Evolutionary conservation across 1,284 basidiomycete genomes (phyloP), one percentile per base, ranked within the genome.

Genomic region (Heterobasidion occidentale): DNA sequence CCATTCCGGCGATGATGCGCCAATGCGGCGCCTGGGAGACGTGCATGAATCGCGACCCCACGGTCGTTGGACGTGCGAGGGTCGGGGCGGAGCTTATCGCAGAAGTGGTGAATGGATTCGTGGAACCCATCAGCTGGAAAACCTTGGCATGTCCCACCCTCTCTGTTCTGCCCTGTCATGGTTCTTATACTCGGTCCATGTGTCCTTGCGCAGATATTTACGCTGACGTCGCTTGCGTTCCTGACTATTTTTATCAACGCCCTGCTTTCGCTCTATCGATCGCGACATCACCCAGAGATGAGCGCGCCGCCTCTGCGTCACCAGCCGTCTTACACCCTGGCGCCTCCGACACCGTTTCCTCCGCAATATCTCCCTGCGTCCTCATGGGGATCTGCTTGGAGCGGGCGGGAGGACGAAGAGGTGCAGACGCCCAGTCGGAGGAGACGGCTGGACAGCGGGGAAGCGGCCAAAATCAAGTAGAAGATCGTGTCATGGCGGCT

Each of bases 51-150:
- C 88, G 92, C 56, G 94, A 98, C 74, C 94, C 94, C 48, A 87
- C 87, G 33, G 86, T 89, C 42, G 84, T 97, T 20, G 94, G 94
- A 1, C 88, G 92, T 52, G 91, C 94, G 56, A 85, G 84, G 61
- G 90, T 98, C 62, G 88, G 90, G 49, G 94, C 96, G 54, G 94
- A 98, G 75, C 87, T 96, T 51, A 88, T 98, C 69, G 96, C 93
- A 51, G 95, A 97, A 64, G 91, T 98, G 44, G 86, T 98, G 64
- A 97, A 98, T 70, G 86, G 92, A 8, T 99, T 99, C 68, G 91
- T 98, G 35, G 96, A 98, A 68, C 88, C 91, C 47, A 95, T 98
- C 68, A 94, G 88, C 70, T 98, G 94, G 92, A 97, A 96, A 75
- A 95, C 93, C 15, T 77, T 98, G 74, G 92, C 91, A 61, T 71